A percentile compares a stretch with the other conserved stretches of the same genome.
Evolutionary conservation across 495 filamentous ascomycete species (phyloP).

Genomic region (Glonium stellatum): DNA sequence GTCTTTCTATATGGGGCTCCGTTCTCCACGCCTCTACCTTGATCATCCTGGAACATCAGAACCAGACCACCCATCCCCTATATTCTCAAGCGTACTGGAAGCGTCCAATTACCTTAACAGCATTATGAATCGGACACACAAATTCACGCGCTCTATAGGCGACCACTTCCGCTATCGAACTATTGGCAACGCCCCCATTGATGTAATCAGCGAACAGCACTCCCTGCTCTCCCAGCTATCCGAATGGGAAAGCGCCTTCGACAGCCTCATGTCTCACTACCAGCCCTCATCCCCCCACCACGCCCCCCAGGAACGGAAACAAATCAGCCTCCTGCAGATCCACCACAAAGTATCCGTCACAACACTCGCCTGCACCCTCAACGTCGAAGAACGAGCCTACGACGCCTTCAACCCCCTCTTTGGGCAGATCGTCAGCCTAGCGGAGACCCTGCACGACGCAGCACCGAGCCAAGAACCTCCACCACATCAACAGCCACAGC

Average conservation of each 20-base stretch:
- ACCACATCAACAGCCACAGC: background rate
- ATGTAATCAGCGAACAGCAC: constrained; percentile 7
- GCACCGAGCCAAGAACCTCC: background rate
- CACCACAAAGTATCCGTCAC: constrained; percentile 10
- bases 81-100: constrained; percentile 6
- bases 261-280: constrained; percentile 5
- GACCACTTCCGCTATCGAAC: constrained; percentile 2
- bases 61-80: background rate
- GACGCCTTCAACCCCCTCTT: constrained; percentile 15
- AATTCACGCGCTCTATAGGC: constrained; percentile 4
- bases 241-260: constrained; percentile 13
- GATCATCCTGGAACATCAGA: background rate
- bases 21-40: background rate
- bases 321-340: constrained; percentile 11
- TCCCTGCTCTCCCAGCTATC: constrained; percentile 7
- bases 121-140: constrained; percentile 7
- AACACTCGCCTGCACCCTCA: constrained; percentile 7
- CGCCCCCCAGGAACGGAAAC: constrained; percentile 4
- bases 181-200: constrained; percentile 6
- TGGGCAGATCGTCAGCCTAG: constrained; percentile 14
- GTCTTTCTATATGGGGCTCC: background rate
- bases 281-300: background rate
- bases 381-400: constrained; percentile 6
- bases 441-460: background rate
- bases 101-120: constrained; percentile 7